Conservation (phyloP, 208 protist genomes). For the Lotmaria passim region DNA sequence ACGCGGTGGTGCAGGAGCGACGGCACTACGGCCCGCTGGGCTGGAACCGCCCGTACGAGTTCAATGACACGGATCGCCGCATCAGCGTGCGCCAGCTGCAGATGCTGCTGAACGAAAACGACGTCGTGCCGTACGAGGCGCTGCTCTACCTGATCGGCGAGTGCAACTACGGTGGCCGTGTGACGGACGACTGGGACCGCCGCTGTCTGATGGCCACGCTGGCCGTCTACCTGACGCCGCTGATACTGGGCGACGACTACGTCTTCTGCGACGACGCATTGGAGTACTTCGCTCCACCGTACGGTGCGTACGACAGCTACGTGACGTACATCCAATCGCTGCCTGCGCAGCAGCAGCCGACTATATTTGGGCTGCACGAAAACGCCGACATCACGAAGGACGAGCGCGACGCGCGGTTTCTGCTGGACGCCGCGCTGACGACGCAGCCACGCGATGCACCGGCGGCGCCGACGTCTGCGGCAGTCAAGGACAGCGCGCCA, state of each 20-base stretch:
- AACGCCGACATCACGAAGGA: slow-evolving; percentile 97
- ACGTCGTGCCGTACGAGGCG: slow-evolving; percentile 93
- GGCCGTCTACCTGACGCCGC: slow-evolving; percentile 81
- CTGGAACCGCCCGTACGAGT: slow-evolving; percentile 98
- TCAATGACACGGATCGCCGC: slow-evolving; percentile 96
- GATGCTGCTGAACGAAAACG: slow-evolving; percentile 95
- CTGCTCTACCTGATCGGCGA: slow-evolving; percentile 94
- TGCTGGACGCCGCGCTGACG: slow-evolving; percentile 87
- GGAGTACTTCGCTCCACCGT: slow-evolving; percentile 86
- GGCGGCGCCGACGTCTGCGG: not conserved
- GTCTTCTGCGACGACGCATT: slow-evolving; percentile 83
- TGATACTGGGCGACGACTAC: slow-evolving; percentile 93
- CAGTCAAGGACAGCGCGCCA: slow-evolving; percentile 30
- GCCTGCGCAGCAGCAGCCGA: slow-evolving; percentile 83
- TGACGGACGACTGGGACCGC: slow-evolving; percentile 95
- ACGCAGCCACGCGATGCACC: slow-evolving; percentile 86
- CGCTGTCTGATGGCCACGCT: slow-evolving; percentile 93
- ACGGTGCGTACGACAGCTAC: slow-evolving; percentile 85
- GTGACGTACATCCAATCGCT: slow-evolving; percentile 87
- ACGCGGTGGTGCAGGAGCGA: slow-evolving; percentile 96
- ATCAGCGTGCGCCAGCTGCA: slow-evolving; percentile 96
- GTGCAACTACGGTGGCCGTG: slow-evolving; percentile 94
- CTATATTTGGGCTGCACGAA: slow-evolving; percentile 94
- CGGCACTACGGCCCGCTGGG: slow-evolving; percentile 96
- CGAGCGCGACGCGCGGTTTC: slow-evolving; percentile 84